Evolutionary conservation across 1,284 basidiomycete species (phyloP).

Genomic region (Ceratobasidium theobromae): DNA sequence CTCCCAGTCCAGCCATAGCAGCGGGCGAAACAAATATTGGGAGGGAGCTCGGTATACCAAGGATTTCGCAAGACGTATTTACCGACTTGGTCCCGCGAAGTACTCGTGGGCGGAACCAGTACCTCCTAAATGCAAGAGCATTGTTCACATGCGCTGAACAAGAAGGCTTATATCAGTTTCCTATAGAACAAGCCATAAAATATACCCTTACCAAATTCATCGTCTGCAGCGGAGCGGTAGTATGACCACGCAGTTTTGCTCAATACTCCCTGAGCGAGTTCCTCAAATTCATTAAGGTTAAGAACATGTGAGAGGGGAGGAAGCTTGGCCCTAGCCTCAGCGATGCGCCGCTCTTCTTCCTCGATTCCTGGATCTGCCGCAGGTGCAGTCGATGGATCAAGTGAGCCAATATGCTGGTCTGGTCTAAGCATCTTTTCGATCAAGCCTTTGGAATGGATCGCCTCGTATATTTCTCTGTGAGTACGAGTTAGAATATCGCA

Average conservation of each 20-base stretch:
- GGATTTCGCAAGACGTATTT: conserved; percentile 41
- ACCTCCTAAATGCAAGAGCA: conserved; percentile 44
- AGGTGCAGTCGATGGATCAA: conserved; percentile 47
- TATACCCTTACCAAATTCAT: conserved; percentile 42
- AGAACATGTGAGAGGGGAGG: conserved; percentile 46
- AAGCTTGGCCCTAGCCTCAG: conserved; percentile 43
- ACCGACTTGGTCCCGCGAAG: conserved; percentile 38
- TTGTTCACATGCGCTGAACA: conserved; percentile 44
- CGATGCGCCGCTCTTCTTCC: conserved; percentile 44
- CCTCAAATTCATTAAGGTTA: conserved; percentile 49
- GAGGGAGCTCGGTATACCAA: conserved; percentile 43
- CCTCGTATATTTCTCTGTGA: conserved; percentile 35
- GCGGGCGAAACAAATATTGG: conserved; percentile 52
- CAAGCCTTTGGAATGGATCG: conserved; percentile 48
- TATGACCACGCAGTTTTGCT: conserved; percentile 49
- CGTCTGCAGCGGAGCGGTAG: conserved; percentile 47
- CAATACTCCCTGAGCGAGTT: conserved; percentile 46
- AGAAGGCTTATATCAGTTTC: conserved; percentile 13
- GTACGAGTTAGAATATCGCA: background rate
- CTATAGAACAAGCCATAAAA: background rate
- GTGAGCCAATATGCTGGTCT: conserved; percentile 44
- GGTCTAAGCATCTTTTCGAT: conserved; percentile 44
- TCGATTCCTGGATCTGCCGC: conserved; percentile 38
- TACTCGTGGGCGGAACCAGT: conserved; percentile 49
- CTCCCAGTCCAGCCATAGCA: conserved; percentile 51